Evolutionary conservation across 257 asterid species (phyloP), one percentile per base, ranked within the genome.

Genomic region (Solanum acaule): DNA sequence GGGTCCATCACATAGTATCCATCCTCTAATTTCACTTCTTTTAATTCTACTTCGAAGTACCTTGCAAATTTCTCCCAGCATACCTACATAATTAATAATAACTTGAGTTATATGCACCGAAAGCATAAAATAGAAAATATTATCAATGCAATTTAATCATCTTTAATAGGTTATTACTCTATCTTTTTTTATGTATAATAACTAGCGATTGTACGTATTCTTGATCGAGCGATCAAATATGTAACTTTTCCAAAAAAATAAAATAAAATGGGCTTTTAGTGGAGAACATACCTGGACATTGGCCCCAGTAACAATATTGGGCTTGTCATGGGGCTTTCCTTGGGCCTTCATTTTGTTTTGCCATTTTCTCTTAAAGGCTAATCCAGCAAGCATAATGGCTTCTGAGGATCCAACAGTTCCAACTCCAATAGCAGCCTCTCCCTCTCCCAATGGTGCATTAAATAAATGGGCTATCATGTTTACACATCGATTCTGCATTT

Each of bases 351-450:
- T 89, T 65, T 86, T 86, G 61, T 89, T 89, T 71, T 89, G 91
- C 91, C 91, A 89, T 70, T 89, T 89, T 46, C 90, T 86, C 63
- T 89, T 89, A 88, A 89, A 89, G 15, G 90, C 90, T 22, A 89
- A 61, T 34, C 91, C 91, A 77, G 91, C 91, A 29, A 89, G 87
- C 91, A 89, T 86, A 25, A 89, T 89, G 56, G 91, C 91, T 46
- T 89, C 91, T 31, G 91, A 89, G 73, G 89, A 89, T 23, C 91
- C 91, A 35, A 89, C 91, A 3, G 91, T 89, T 71, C 89, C 91
- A 31, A 86, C 89, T 35, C 91, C 91, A 52, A 89, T 82, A 27
- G 89, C 91, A 29, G 89, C 52, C 86, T 89, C 90, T 67, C 29
- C 86, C 11, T 89, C 91, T 2, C 86, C 89, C 44, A 86, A 46